These are phyloP conservation scores for Trichoderma sp. DNA, from an alignment of 2,329 filamentous ascomycete species.

Conservation along the genomic window DNA sequence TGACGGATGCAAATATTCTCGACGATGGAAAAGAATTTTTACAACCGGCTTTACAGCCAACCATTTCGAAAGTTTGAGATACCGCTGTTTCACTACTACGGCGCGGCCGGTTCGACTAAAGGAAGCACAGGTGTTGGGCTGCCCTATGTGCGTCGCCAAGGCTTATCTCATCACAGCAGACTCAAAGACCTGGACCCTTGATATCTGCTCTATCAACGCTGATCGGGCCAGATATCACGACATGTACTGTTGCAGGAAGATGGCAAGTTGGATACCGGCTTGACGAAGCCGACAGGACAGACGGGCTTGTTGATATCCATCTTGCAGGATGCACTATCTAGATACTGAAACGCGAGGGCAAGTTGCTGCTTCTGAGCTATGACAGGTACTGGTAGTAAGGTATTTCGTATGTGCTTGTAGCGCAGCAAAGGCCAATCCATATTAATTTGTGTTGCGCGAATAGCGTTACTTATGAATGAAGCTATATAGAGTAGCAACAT, in stretches of 20 bases:
- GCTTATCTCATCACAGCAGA: no score
- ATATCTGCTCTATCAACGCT: neutral
- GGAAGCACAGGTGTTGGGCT: neutral
- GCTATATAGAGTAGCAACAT: neutral
- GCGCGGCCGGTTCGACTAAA: no score
- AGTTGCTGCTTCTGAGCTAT: neutral
- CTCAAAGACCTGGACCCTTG: neutral
- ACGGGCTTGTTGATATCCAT: neutral
- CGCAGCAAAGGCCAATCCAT: neutral
- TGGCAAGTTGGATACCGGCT: conserved; percentile 8
- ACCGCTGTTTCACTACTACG: neutral
- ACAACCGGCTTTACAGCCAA: neutral
- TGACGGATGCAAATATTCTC: neutral
- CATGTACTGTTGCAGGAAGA: neutral
- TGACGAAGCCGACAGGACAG: neutral
- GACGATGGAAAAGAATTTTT: neutral
- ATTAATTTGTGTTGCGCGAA: no score
- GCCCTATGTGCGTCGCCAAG: neutral
- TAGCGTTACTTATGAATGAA: neutral
- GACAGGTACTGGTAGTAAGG: no score
- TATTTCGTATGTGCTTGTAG: neutral
- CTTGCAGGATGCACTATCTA: neutral
- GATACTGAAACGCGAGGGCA: neutral
- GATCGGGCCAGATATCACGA: neutral
- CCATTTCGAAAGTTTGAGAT: neutral